phyloP scores from a whole-genome alignment of 2,329 filamentous ascomycete species.

The Trichoderma lentiforme region DNA sequence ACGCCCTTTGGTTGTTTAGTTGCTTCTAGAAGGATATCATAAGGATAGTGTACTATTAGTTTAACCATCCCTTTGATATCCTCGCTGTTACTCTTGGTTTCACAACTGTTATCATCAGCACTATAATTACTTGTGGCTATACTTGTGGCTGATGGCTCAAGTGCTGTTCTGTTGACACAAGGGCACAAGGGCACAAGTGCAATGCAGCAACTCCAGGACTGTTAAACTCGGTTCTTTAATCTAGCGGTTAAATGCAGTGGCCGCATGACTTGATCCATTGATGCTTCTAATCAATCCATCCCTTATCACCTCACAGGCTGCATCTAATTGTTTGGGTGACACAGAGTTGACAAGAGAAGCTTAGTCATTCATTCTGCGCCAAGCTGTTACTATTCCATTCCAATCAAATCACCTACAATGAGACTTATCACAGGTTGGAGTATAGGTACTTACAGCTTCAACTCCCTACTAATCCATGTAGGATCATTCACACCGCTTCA shows the following conservation, averaged over 20 bases:
- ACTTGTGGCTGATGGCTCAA: neutral
- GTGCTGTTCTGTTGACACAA: neutral
- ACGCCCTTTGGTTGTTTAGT: neutral
- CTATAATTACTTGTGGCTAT: neutral
- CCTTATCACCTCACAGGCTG: neutral
- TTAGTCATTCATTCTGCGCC: neutral
- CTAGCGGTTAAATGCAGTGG: neutral
- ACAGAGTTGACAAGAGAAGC: neutral
- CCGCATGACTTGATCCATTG: neutral
- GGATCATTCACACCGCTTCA: neutral
- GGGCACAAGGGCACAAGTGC: neutral
- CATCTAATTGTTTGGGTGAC: neutral
- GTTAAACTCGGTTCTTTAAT: neutral
- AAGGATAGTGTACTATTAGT: neutral
- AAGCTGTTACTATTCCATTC: neutral
- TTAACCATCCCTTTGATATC: neutral
- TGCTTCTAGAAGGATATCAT: neutral
- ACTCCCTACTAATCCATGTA: neutral
- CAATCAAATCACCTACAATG: neutral
- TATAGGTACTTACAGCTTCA: neutral
- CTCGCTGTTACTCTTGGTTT: neutral
- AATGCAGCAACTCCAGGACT: neutral
- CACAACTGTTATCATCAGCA: neutral
- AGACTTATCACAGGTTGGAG: neutral
- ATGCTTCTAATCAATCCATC: neutral